Conservation (phyloP, 768 basidiomycete genomes). For the Daedaleopsis sinensis region DNA sequence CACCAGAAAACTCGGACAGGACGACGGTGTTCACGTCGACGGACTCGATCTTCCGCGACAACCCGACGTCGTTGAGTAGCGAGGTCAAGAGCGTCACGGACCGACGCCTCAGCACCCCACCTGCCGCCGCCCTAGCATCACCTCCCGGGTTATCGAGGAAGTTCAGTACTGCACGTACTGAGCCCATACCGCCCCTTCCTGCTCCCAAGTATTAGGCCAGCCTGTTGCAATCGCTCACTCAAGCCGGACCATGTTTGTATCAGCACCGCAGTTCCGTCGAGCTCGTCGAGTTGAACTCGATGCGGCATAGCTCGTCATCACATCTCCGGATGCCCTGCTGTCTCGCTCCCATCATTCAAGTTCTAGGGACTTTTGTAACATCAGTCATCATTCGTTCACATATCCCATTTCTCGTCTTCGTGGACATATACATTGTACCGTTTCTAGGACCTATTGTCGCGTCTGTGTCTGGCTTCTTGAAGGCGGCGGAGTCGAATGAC, state of each 20-base stretch:
- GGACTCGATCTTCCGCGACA: constrained; percentile 30
- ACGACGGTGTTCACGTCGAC: constrained; percentile 26
- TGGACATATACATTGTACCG: background rate
- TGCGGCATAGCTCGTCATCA: too few species aligned
- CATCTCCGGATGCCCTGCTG: too few species aligned
- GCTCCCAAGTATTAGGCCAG: too few species aligned
- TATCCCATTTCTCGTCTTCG: background rate
- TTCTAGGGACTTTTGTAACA: too few species aligned
- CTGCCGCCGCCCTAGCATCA: background rate
- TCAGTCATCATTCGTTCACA: too few species aligned
- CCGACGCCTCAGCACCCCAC: background rate
- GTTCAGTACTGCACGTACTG: background rate
- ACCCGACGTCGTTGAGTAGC: constrained; percentile 22
- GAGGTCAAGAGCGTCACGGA: background rate
- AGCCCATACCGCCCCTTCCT: too few species aligned
- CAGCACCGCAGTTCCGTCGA: too few species aligned
- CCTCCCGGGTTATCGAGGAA: background rate
- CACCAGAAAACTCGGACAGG: background rate
- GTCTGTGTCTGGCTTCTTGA: background rate
- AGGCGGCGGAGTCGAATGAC: background rate
- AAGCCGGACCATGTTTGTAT: too few species aligned
- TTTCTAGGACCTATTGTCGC: background rate
- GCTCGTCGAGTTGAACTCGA: too few species aligned
- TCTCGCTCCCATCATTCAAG: too few species aligned
- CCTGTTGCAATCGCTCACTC: too few species aligned